A percentile compares a stretch with the other conserved stretches of the same genome.
Evolutionary conservation across 345 rosid species (phyloP).

Genomic region (Dimocarpus longan): DNA sequence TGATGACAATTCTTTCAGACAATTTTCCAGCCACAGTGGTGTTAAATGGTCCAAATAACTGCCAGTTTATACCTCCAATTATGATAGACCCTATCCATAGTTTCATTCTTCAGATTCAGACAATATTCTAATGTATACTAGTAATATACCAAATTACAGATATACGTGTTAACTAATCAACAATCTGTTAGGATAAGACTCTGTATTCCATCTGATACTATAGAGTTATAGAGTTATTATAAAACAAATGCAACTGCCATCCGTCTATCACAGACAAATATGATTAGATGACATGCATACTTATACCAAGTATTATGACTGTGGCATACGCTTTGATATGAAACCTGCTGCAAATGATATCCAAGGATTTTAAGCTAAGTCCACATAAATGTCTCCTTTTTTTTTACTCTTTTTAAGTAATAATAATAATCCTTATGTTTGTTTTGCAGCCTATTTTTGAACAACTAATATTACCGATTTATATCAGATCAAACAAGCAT

Average conservation of each 20-base stretch:
- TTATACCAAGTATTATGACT: neutral
- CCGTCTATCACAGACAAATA: constrained; percentile 1
- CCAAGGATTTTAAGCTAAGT: neutral
- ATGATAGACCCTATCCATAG: neutral
- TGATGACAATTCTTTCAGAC: neutral
- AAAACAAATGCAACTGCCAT: neutral
- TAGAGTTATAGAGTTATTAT: neutral
- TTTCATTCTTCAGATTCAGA: neutral
- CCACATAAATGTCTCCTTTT: neutral
- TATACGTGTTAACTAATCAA: neutral
- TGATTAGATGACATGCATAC: neutral
- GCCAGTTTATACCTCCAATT: neutral
- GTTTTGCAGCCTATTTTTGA: neutral
- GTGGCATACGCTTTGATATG: neutral
- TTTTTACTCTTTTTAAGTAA: no score
- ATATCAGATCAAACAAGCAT: neutral
- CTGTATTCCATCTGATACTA: neutral
- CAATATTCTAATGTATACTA: neutral
- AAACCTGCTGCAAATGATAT: neutral
- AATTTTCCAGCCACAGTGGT: neutral
- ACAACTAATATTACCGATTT: neutral
- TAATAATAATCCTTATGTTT: neutral
- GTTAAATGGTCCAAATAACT: neutral
- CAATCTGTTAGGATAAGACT: neutral
- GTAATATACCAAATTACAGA: neutral